Base-by-base conservation (phyloP, 106 monocot species). In the Dendrobium officinale region DNA sequence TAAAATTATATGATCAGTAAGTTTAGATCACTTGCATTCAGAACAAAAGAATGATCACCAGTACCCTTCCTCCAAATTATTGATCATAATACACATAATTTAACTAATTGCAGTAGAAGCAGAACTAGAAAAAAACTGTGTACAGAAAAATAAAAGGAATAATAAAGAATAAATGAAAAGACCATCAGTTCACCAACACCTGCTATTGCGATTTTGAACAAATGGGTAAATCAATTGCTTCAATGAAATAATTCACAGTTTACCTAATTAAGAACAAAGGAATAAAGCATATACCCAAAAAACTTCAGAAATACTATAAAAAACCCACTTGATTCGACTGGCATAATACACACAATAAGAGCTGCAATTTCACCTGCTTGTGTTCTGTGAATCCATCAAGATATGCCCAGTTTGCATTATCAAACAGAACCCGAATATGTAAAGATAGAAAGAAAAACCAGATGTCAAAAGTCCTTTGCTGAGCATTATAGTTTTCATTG, bases 361-460 rank as follows among this genome's bases (percentile, higher is more conserved):
- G 11, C 15, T 26, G n/a, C 11, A 70, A 75, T n/a, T 27, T 79
- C 31, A 93, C 99, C 93, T 93, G 95, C 77, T 99, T 93, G 10
- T 90, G 87, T 77, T 99, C 95, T 41, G 93, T 84, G 40, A 99
- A 95, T 37, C 95, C 93, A 82, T 78, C 86, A 77, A 72, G 56
- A 81, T 99, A 99, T 73, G 95, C 58, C 99, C 95, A 99, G 82
- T 93, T 91, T n/a, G 87, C 91, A 81, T 91, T 89, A 83, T 95
- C 95, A 78, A 95, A 86, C 15, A 93, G 77, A 80, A 93, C 73
- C 54, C 87, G 83, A 31, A 95, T 1, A 9, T 87, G 81, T 42
- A 99, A 77, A 40, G 90, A 86, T 44, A 99, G 81, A 48, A 99
- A 84, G 84, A 93, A 99, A 5, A 87, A 85, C 99, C 99, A 99